phyloP scores from a whole-genome alignment of 495 filamentous ascomycete genomes.

The Xylaria palmicola region DNA sequence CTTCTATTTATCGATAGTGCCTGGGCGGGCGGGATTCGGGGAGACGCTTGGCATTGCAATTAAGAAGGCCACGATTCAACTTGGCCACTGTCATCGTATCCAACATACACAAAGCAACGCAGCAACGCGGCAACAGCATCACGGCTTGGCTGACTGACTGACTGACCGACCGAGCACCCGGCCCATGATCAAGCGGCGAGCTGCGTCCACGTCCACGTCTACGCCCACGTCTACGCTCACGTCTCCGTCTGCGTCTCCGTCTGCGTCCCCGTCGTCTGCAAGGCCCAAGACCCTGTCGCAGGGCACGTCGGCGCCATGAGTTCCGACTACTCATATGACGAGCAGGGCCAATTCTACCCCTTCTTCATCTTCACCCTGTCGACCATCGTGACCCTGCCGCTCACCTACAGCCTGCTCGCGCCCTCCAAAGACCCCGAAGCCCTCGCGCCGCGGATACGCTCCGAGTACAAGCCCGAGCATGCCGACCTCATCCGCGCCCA shows the following conservation, averaged over 20 bases:
- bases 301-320: conserved; percentile 64
- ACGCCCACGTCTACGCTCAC: no score
- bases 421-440: conserved; percentile 67
- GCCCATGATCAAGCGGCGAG: conserved; percentile 13
- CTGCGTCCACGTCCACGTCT: no score
- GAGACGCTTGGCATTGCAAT: conserved; percentile 22
- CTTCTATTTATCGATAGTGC: conserved; percentile 20
- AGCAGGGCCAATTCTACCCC: conserved; percentile 97
- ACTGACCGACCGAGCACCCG: no score
- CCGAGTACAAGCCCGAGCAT: conserved; percentile 80
- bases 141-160: no score
- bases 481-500: conserved; percentile 79
- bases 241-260: no score
- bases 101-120: not conserved
- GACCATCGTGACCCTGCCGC: conserved; percentile 81
- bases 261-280: no score
- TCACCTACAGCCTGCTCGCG: conserved; percentile 82
- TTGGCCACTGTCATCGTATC: not conserved
- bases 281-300: conserved; percentile 27
- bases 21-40: no score
- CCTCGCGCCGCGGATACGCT: conserved; percentile 51
- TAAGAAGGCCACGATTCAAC: conserved; percentile 37
- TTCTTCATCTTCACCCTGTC: conserved; percentile 94
- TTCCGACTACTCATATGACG: conserved; percentile 97
- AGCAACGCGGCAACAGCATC: not conserved